Conservation (phyloP, 768 basidiomycete genomes). For the Candolleomyces aberdarensis region DNA sequence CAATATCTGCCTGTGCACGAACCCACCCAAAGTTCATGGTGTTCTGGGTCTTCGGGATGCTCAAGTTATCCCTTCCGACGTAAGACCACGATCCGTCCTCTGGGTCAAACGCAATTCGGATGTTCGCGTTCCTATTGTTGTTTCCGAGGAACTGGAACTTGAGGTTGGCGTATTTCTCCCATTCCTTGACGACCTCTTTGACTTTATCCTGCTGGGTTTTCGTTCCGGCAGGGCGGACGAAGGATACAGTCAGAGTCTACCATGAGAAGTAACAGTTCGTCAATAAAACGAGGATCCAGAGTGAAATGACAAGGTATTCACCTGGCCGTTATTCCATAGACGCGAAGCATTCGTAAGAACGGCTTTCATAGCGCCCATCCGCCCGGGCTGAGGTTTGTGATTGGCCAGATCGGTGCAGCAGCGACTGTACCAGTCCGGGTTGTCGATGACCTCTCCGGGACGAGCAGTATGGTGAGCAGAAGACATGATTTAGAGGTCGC, state of each 20-base stretch:
- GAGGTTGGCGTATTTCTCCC: slow-evolving; percentile 14
- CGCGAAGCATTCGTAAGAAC: background rate
- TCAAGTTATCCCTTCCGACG: slow-evolving; percentile 6
- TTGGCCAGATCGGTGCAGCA: background rate
- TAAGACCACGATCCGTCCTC: slow-evolving; percentile 15
- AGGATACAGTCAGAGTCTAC: background rate
- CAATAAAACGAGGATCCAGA: background rate
- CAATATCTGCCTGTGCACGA: background rate
- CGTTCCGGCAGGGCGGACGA: background rate
- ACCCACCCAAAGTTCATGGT: slow-evolving; percentile 17
- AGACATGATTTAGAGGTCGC: background rate
- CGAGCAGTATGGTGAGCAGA: background rate
- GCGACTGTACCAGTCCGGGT: background rate
- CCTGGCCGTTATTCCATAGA: background rate
- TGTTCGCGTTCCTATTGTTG: slow-evolving; percentile 1
- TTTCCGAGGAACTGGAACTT: slow-evolving; percentile 11
- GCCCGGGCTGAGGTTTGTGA: background rate
- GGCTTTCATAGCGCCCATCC: background rate
- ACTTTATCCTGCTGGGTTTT: background rate
- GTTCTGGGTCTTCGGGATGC: slow-evolving; percentile 2
- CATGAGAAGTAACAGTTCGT: background rate
- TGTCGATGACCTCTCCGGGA: background rate
- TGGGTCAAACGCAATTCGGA: slow-evolving; percentile 12
- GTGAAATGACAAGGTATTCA: background rate
- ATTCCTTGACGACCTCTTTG: background rate